Conservation (phyloP, 768 basidiomycete species). For the Suillus paluster region DNA sequence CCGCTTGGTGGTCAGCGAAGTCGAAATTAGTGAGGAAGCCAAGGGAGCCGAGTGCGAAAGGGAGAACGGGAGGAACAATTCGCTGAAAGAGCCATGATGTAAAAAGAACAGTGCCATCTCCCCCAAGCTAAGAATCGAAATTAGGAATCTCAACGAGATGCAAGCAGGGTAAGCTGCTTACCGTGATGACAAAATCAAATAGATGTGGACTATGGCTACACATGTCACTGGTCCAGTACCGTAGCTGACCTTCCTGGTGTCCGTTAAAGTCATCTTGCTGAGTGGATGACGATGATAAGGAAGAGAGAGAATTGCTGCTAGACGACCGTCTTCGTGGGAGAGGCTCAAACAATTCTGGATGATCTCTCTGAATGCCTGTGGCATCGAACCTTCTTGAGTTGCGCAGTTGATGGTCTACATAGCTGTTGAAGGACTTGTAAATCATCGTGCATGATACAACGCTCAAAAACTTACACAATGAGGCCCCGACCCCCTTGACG, state of each 20-base stretch:
- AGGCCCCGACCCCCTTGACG: constrained; percentile 73
- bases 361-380: constrained; percentile 79
- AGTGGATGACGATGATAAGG: constrained; percentile 51
- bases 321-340: constrained; percentile 77
- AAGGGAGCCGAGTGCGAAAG: constrained; percentile 95
- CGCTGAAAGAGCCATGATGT: constrained; percentile 99
- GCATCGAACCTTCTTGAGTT: constrained; percentile 94
- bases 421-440: constrained; percentile 50
- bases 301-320: constrained; percentile 63
- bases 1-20: constrained; percentile 81
- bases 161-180: constrained; percentile 45
- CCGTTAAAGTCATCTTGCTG: constrained; percentile 43
- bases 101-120: constrained; percentile 97
- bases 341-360: constrained; percentile 88
- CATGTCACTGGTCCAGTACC: constrained; percentile 99
- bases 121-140: constrained; percentile 72
- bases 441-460: constrained; percentile 11
- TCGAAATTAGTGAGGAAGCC: constrained; percentile 98
- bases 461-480: constrained; percentile 67
- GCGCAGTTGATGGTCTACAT: constrained; percentile 92
- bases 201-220: constrained; percentile 88
- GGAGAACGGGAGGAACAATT: constrained; percentile 97
- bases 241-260: constrained; percentile 83
- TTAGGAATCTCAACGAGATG: constrained; percentile 14
- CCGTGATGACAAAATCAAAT: constrained; percentile 97